Base-by-base conservation (phyloP, 2,329 filamentous ascomycete species). In the Juglanconis juglandina region DNA sequence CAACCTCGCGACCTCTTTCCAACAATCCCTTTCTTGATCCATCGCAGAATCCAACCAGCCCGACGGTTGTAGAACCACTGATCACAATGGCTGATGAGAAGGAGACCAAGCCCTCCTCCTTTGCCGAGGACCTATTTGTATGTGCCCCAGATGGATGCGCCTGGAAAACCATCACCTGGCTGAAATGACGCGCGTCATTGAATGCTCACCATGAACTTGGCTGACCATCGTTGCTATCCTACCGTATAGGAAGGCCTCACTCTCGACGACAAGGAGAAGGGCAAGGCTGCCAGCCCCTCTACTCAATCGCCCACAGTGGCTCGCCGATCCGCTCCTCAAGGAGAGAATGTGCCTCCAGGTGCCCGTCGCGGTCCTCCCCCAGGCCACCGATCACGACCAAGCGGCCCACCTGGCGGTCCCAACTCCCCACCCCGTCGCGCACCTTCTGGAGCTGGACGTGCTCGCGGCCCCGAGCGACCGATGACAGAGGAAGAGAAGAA, bases 101-200 rank as follows among this genome's bases (percentile, higher is more conserved):
- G 54, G 78, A 79, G 55, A 75, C 58, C 30, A 76, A 48, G 60
- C 76, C 68, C 64, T 84, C 77, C 69, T 76, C 80, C 63, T 81
- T 85, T 60, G 84, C 87, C 53, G 87, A 89, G 66, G 88, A 92
- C 64, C 82, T 92, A 62, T 92, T 92, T 78, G 90, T 92, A 87
- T 72, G 90, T 89, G 61, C 52, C 62, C 53, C 53, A 48, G 7
- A 13, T 14, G 32, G 34, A 24, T 24, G 24, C 24, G 24, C 24
- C 24, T 24, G 24, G 24, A 24, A 24, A 24, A 24, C 24, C 24
- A 24, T 24, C 24, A 24, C 24, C 24, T 24, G 24, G 24, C 24
- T 24, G 24, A 24, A 24, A 24, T 24, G 44, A 47, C 5, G 17
- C 44, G 44, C 44, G 44, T 47, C 44, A 47, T 47, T 17, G 9